These are phyloP conservation scores for Aaosphaeria arxii DNA, from an alignment of 2,329 filamentous ascomycete genomes.

Conservation along the genomic window DNA sequence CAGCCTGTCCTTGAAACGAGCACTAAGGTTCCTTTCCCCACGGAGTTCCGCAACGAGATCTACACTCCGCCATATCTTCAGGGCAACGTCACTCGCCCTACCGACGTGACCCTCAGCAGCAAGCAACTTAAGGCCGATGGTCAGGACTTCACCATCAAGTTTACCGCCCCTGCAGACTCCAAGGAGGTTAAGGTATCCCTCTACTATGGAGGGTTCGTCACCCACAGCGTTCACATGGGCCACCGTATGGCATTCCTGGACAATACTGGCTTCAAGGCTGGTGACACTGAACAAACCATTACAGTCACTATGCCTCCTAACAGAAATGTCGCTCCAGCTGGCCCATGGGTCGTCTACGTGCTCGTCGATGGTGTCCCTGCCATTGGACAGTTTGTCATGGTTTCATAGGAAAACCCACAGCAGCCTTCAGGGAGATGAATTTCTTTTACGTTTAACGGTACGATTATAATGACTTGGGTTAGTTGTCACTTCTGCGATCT, in stretches of 20 bases:
- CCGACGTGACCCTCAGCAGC: constrained; percentile 45
- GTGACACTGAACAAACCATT: constrained; percentile 43
- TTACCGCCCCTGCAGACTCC: constrained; percentile 43
- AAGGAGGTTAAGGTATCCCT: constrained; percentile 50
- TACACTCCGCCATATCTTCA: constrained; percentile 61
- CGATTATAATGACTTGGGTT: no score
- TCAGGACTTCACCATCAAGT: constrained; percentile 47
- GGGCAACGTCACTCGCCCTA: constrained; percentile 52
- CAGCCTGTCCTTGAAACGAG: constrained; percentile 51
- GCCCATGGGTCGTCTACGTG: constrained; percentile 60
- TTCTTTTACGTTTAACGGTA: no score
- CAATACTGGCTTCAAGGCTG: constrained; percentile 45
- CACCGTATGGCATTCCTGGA: constrained; percentile 58
- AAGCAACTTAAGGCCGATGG: constrained; percentile 44
- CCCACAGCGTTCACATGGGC: constrained; percentile 61
- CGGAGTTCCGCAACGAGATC: constrained; percentile 61
- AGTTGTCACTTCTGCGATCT: no score
- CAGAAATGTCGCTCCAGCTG: constrained; percentile 55
- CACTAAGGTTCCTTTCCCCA: constrained; percentile 50
- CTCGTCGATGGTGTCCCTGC: constrained; percentile 55
- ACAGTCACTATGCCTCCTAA: constrained; percentile 55
- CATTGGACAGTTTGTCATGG: constrained; percentile 51
- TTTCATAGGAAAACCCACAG: constrained; percentile 20
- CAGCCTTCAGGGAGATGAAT: no score
- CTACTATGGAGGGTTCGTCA: constrained; percentile 60